Base-by-base conservation (phyloP, 805 yeast genomes). In the Saturnispora sanitii region DNA sequence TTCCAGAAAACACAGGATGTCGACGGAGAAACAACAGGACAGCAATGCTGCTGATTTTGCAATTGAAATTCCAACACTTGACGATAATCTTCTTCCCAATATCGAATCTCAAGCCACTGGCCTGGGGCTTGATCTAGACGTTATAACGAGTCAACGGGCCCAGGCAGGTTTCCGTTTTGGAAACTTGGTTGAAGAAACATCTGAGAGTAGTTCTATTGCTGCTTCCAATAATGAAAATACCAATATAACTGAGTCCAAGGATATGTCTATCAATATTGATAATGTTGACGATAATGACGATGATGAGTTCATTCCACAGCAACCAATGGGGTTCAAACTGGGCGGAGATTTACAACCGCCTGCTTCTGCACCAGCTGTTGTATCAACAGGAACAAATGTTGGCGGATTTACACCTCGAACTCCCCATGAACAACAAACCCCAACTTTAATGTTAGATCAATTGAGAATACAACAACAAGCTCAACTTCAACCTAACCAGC, bases 401-500 rank as follows among this genome's bases (percentile, higher is more conserved):
- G 12, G 12, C 20, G 16, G 15, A 9, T 15, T 16, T 16, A 9
- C 43, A 29, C 37, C 41, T 4, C 37, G 35, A 8, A 46, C 53
- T 8, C 51, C 54, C 3, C 9, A 35, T 7, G 41, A 35, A 13
- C 45, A 36, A 16, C 34, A 40, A 7, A 18, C 37, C 2, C 46
- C 48, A 6, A 25, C 33, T 3, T 40, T 46, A 34, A 21, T 33
- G 18, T 16, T 33, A n/a, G 37, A n/a, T 16, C 36, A 33, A 27
- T 33, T 33, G 16, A 26, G 25, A 27, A 27, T 27, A 15, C 42
- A 20, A 2, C 38, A 15, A 21, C 9, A 13, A 38, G 46, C 7
- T 31, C 46, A 3, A 20, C 44, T 90, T 0, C 41, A 43, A 17
- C 32, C 26, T 23, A 23, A 23, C 6, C 30, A 27, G 16, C n/a